Base-by-base conservation (phyloP, 768 basidiomycete species). In the Boletus bicolor region DNA sequence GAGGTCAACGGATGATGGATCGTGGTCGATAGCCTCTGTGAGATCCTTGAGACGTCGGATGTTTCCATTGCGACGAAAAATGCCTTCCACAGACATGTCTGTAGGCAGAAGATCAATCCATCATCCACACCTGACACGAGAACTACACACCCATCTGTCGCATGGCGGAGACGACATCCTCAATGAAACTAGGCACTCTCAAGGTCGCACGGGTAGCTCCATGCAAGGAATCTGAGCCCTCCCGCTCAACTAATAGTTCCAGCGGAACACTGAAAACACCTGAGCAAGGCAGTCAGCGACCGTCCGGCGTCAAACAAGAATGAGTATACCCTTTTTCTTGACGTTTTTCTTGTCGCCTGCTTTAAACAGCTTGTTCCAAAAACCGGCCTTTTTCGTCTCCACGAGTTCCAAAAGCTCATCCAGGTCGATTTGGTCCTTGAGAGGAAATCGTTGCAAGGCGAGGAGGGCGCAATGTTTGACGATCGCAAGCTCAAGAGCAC, bases 21-120 rank as follows among this genome's bases (percentile, higher is more conserved):
- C 96, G n/a, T 91, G 87, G 67, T 99, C 97, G 53, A 98, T 89
- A 5, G 90, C 84, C 56, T 98, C 96, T 12, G 89, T 87, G 36
- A 97, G 79, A 64, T 95, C 91, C 68, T 91, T 92, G 58, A 98
- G 77, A 56, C 93, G 85, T 51, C 93, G 83, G 67, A 98, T 98
- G 69, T 98, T 98, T 51, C 97, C 97, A 66, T 95, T 97, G 76
- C 95, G 94, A 53, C 97, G 84, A 81, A 99, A 99, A 61, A 99
- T 96, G 55, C 97, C 97, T 74, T 98, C 97, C 39, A 99, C 81
- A 9, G 97, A 98, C 92, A 99, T 94, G 75, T 99, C 97, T 98
- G 61, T 35, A 49, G 49, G 36, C 44, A 34, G 34, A 53, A 12
- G 26, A 32, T 68, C 41, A 42, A 43, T 51, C 26, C 53, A 38